phyloP scores from a whole-genome alignment of 2,329 filamentous ascomycete genomes.

The Tricladium varicosporioides region DNA sequence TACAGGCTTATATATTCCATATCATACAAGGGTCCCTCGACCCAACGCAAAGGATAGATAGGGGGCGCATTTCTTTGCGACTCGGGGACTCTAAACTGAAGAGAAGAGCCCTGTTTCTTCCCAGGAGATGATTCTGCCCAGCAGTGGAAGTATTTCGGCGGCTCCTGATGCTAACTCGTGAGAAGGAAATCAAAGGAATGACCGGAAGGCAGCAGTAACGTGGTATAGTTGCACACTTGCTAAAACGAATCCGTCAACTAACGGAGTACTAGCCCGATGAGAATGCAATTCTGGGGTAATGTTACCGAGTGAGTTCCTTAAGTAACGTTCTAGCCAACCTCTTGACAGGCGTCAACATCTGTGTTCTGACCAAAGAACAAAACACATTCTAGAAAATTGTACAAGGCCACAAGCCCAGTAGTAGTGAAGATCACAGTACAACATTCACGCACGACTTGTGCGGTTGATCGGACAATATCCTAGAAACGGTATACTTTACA shows the following conservation, averaged over 20 bases:
- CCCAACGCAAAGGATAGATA: neutral
- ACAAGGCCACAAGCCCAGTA: neutral
- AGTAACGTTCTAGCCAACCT: neutral
- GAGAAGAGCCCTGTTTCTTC: neutral
- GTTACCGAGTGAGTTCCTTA: neutral
- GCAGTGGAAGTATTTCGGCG: neutral
- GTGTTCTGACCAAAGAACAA: neutral
- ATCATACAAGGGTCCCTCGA: neutral
- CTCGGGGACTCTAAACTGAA: neutral
- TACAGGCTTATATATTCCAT: neutral
- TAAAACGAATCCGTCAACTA: conserved; percentile 1
- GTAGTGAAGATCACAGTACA: neutral
- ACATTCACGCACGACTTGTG: neutral
- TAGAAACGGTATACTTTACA: conserved; percentile 1
- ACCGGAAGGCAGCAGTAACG: conserved; percentile 6
- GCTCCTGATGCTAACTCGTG: neutral
- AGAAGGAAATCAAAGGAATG: neutral
- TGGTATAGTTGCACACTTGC: conserved; percentile 7
- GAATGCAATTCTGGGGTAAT: neutral
- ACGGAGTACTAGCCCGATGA: neutral
- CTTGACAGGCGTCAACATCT: neutral
- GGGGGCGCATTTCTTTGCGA: neutral
- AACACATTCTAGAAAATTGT: neutral
- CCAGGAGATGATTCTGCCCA: neutral
- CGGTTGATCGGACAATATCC: conserved; percentile 4